Evolutionary conservation across 2,329 filamentous ascomycete genomes (phyloP).

Genomic region (Beauveria bassiana): DNA sequence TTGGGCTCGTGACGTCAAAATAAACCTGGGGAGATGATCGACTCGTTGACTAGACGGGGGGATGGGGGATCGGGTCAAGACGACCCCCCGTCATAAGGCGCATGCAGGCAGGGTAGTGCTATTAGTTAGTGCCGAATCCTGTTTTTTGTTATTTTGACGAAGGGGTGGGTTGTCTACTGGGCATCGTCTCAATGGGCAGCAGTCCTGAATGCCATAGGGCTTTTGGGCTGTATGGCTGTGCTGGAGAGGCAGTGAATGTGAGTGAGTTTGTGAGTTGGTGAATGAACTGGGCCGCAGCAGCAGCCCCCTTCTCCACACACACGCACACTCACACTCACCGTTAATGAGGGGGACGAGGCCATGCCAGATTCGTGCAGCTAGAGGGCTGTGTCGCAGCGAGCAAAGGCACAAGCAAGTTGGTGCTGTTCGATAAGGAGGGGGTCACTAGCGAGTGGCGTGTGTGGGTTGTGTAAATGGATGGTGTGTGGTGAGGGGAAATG

Average conservation of each 20-base stretch:
- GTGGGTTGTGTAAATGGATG: background rate
- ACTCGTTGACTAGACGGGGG: background rate
- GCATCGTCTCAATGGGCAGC: too few relatives aligned
- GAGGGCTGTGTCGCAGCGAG: background rate
- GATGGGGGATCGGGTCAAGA: background rate
- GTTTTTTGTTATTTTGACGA: background rate
- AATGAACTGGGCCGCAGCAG: background rate
- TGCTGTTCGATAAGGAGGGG: background rate
- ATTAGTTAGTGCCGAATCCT: background rate
- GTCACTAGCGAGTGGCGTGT: constrained; percentile 2
- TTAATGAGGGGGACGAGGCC: background rate
- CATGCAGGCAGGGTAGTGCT: background rate
- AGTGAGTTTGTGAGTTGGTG: background rate
- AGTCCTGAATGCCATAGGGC: background rate
- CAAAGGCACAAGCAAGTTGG: background rate
- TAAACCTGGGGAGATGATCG: background rate
- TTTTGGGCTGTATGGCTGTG: background rate
- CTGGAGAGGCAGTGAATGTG: background rate
- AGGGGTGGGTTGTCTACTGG: too few relatives aligned
- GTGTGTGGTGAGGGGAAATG: background rate
- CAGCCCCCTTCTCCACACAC: background rate
- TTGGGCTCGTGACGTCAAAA: background rate
- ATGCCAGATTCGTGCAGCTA: background rate
- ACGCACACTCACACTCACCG: background rate
- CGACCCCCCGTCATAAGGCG: background rate